A percentile compares a stretch with the other conserved stretches of the same genome.
Conservation (phyloP, 148 eudicot genomes). For the Suaeda aralocaspica region DNA sequence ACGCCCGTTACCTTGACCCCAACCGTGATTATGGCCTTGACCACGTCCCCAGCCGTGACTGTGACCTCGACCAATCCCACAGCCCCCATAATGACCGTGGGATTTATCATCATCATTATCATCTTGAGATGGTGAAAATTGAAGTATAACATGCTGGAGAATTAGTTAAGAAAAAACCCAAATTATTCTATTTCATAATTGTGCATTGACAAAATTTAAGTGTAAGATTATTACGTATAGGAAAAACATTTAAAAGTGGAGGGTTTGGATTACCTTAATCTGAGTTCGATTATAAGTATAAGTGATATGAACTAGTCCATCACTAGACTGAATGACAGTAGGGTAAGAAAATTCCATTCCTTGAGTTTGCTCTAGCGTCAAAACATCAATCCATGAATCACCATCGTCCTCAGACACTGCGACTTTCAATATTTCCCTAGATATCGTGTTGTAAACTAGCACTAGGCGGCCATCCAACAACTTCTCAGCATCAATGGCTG, state of each 20-base stretch:
- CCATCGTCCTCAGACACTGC: constrained; percentile 56
- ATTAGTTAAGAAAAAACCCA: not conserved
- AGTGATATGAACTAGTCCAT: constrained; percentile 76
- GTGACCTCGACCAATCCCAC: no score
- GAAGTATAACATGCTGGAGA: constrained; percentile 23
- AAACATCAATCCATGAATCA: constrained; percentile 70
- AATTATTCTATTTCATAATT: no score
- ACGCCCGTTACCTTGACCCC: no score
- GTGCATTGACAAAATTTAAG: no score
- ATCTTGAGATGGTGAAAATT: not conserved
- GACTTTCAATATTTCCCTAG: constrained; percentile 58
- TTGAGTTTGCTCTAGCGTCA: constrained; percentile 54
- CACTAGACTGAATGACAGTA: constrained; percentile 68
- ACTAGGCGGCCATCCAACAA: constrained; percentile 64
- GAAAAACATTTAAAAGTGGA: no score
- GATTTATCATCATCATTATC: not conserved
- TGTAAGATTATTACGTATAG: no score
- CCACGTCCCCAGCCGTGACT: no score
- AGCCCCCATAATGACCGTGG: no score
- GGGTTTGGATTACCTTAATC: constrained; percentile 54
- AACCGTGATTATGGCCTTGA: no score
- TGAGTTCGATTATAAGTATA: constrained; percentile 85
- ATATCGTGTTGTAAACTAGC: constrained; percentile 77
- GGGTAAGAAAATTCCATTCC: constrained; percentile 95
- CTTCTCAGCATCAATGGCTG: constrained; percentile 92